Base-by-base conservation (phyloP, 768 basidiomycete genomes). In the Collybia mongolica region DNA sequence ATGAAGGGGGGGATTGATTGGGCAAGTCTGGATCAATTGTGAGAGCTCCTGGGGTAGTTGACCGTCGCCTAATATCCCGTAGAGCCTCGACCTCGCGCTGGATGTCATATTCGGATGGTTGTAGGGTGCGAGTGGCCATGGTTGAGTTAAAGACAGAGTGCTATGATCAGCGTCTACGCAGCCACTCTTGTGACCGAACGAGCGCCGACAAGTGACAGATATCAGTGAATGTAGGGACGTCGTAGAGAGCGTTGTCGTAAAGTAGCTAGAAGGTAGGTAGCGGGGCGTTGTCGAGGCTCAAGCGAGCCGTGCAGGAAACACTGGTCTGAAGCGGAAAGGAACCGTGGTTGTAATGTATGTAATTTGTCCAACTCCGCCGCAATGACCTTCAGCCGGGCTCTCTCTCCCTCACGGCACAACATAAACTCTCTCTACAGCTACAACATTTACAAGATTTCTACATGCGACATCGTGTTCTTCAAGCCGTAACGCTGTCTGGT, bases 1-100 rank as follows among this genome's bases (percentile, higher is more conserved):
- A 82, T 5, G 78, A 64, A 17, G 84, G 76, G 0, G 87, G 76
- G 1, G 84, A 75, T 55, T 83, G 76, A 60, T 81, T 84, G 37
- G 94, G 94, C 42, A 96, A 81, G 81, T 97, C 94, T 58, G 93
- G 93, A 69, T 97, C 94, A 48, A 95, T 78, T 51, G 88, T 76
- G 61, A 93, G 82, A 19, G 87, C 85, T 35, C 90, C 91, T 53
- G 90, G 93, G 0, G 86, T 80, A 14, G 84, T 83, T 2, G 93
- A 97, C 58, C 93, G 85, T 47, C 94, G 80, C 51, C 81, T 80
- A 58, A 97, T 83, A 70, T 92, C 90, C 57, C 87, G 82, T 36
- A 93, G 76, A 38, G 88, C 86, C 65, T 93, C 88, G 37, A 91
- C 87, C 73, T 93, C 90, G 57, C 90, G 84, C 64, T 85, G 84